Base-by-base conservation (phyloP, 2,329 filamentous ascomycete species). In the Nothomitra cinnamomea region DNA sequence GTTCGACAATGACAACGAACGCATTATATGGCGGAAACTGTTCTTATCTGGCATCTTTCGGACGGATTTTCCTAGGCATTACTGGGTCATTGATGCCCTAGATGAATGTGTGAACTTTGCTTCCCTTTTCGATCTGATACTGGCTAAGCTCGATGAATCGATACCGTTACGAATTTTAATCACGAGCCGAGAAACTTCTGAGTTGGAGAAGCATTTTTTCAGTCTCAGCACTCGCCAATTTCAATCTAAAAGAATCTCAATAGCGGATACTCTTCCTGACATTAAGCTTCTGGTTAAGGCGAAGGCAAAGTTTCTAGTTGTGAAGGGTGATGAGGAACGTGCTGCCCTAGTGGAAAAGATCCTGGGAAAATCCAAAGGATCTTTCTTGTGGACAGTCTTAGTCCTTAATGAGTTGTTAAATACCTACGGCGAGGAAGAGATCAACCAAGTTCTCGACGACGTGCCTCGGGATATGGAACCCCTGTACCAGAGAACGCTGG, bases 321-420 rank as follows among this genome's bases (percentile, higher is more conserved):
- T 57, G 17, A 13, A 53, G 12, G 53, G 59, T 17, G 53, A 58
- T 5, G 55, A 64, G 1, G 53, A 61, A 38, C 59, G 60, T n/a
- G 32, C 17, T 28, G 19, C 38, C 19, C 47, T 69, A 5, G 58
- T 59, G 1, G 56, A 63, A 22, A 62, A 57, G 50, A 65, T 70
- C 12, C 51, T 69, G 19, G 54, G 60, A 15, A 69, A 67, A 51
- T 66, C 67, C 4, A 60, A 60, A 6, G 66, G 64, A 1, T 67
- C 60, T 19, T 69, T 70, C 54, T 56, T 69, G 24, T 70, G 66
- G 67, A 64, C 61, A 12, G 58, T 56, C 12, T 52, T 69, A 36
- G 64, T 68, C 1, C 59, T 69, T 2, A 57, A 64, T 12, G 62
- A 67, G 53, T 58, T 68, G 1, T 12, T 47, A 6, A 54, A 54